Evolutionary conservation across 495 filamentous ascomycete genomes (phyloP).

Genomic region (Penicillium goetzii): DNA sequence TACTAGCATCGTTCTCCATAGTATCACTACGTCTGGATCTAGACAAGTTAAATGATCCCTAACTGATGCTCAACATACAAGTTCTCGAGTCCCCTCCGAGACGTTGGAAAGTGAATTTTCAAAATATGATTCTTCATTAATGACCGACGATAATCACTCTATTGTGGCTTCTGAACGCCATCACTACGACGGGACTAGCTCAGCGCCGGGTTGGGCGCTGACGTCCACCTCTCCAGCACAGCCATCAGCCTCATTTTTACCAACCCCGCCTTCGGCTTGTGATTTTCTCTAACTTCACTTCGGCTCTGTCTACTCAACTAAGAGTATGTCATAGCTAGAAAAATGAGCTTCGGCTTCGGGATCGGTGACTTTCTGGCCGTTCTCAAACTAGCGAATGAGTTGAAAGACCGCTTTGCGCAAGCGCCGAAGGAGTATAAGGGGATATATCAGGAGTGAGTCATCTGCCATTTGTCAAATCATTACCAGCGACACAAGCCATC

Average conservation of each 20-base stretch:
- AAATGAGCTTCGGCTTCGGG: constrained; percentile 2
- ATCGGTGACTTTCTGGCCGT: background rate
- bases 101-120: background rate
- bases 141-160: background rate
- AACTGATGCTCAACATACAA: too few relatives aligned
- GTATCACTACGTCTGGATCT: background rate
- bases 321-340: background rate
- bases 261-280: background rate
- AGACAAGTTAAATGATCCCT: background rate
- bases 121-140: background rate
- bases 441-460: background rate
- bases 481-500: too few relatives aligned
- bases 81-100: too few relatives aligned
- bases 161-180: background rate
- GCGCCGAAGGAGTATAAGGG: background rate
- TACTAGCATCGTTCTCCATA: background rate
- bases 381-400: background rate
- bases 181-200: background rate
- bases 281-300: background rate
- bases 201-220: background rate
- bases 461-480: too few relatives aligned
- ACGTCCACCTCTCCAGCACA: background rate
- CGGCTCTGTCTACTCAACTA: background rate
- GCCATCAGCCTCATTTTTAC: background rate
- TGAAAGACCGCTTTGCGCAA: constrained; percentile 5